phyloP scores from a whole-genome alignment of 305 asterid genomes.

The Withania somnifera region DNA sequence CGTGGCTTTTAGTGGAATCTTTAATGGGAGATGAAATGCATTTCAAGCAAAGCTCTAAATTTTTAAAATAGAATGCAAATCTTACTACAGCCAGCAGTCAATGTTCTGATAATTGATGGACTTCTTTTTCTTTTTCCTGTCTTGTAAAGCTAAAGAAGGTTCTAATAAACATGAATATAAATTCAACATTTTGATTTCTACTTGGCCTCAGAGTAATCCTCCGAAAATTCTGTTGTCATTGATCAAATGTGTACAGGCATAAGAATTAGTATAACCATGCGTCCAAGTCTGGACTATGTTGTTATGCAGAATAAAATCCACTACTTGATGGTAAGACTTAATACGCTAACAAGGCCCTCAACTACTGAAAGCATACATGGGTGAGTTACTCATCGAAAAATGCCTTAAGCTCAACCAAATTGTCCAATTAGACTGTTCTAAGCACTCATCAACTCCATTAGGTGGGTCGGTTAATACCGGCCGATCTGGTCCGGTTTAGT shows the following conservation, averaged over 20 bases:
- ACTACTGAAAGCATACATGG: background rate
- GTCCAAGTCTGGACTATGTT: background rate
- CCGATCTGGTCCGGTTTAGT: too few species aligned
- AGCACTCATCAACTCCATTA: slow-evolving; percentile 5
- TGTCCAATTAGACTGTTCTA: background rate
- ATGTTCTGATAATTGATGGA: background rate
- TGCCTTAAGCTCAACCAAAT: background rate
- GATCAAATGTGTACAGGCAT: background rate
- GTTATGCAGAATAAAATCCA: background rate
- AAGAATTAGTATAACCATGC: background rate
- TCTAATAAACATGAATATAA: background rate
- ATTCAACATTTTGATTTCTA: background rate
- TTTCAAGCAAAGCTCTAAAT: background rate
- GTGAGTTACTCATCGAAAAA: background rate
- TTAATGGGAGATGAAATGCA: slow-evolving; percentile 43
- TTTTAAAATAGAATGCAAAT: background rate
- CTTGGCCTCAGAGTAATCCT: background rate
- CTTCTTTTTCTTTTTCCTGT: background rate
- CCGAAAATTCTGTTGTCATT: background rate
- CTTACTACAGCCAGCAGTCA: background rate
- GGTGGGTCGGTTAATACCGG: too few species aligned
- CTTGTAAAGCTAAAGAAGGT: background rate
- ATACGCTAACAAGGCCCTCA: background rate
- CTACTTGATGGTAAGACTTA: background rate
- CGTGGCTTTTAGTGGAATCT: slow-evolving; percentile 64